Conservation (phyloP, 495 filamentous ascomycete genomes). For the Daldinia grandis region DNA sequence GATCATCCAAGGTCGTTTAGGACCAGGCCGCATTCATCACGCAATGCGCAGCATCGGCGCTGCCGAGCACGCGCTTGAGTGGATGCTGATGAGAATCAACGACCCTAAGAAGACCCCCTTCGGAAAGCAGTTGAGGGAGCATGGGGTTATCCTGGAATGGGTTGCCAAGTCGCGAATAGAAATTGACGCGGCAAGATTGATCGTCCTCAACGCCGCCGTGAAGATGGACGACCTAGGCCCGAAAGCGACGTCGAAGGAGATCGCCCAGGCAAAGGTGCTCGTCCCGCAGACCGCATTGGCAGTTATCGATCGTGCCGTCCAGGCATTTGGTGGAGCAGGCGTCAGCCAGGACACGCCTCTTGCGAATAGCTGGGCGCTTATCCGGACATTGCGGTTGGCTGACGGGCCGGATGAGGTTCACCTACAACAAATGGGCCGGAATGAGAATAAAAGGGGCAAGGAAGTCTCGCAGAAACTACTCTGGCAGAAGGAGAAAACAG, state of each 20-base stretch:
- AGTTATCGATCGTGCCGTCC: constrained; percentile 87
- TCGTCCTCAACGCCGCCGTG: constrained; percentile 89
- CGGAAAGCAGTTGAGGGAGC: constrained; percentile 77
- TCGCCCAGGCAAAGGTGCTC: constrained; percentile 86
- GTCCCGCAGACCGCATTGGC: constrained; percentile 78
- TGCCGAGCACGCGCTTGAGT: constrained; percentile 84
- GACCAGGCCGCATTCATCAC: constrained; percentile 93
- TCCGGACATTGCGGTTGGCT: constrained; percentile 82
- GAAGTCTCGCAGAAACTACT: constrained; percentile 70
- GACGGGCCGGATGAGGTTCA: constrained; percentile 96
- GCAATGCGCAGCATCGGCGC: constrained; percentile 91
- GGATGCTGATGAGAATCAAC: constrained; percentile 89
- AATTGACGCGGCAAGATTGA: constrained; percentile 84
- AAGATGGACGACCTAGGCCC: constrained; percentile 86
- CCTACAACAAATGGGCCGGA: constrained; percentile 85
- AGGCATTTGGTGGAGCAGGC: constrained; percentile 85
- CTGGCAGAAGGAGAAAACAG: constrained; percentile 69
- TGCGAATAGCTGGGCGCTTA: constrained; percentile 84
- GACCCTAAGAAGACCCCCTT: constrained; percentile 87
- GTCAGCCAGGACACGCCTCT: constrained; percentile 91
- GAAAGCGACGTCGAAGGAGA: constrained; percentile 82
- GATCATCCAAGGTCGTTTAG: constrained; percentile 92
- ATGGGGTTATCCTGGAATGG: constrained; percentile 94
- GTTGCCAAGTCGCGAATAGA: constrained; percentile 88
- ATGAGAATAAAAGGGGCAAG: constrained; percentile 78